Evolutionary conservation across 2,329 filamentous ascomycete species (phyloP).

Genomic region (Botrytis fabae): DNA sequence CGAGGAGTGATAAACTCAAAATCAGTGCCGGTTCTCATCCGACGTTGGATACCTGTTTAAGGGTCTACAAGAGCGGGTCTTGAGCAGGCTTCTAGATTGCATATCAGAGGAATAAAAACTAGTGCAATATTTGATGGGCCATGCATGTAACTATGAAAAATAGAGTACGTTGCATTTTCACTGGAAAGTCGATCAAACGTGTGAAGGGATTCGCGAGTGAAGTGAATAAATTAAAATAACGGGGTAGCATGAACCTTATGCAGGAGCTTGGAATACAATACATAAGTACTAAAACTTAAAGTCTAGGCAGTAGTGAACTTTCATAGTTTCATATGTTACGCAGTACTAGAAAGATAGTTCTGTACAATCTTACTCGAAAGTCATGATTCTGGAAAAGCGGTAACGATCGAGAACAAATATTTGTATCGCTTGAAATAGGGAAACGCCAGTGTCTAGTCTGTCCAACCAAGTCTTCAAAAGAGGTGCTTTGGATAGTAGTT

Average conservation of each 20-base stretch:
- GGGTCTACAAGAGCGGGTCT: not conserved
- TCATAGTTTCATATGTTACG: not conserved
- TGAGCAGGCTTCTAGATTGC: not conserved
- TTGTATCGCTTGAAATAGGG: not conserved
- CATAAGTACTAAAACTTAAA: not conserved
- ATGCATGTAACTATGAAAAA: not conserved
- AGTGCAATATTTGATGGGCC: not conserved
- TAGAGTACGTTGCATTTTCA: not conserved
- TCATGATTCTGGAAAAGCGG: not conserved
- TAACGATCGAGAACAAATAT: not conserved
- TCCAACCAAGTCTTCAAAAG: not conserved
- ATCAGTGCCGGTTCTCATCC: not conserved
- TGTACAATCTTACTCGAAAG: not conserved
- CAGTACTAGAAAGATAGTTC: not conserved
- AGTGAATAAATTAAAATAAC: not conserved
- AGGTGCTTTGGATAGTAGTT: not conserved
- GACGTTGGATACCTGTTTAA: not conserved
- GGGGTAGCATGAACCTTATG: not conserved
- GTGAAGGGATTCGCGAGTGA: not conserved
- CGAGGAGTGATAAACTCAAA: not conserved
- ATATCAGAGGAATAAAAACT: not conserved
- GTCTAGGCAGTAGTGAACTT: not conserved
- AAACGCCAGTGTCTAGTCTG: no score
- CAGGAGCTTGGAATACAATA: not conserved
- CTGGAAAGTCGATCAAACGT: slow-evolving; percentile 12